A percentile compares a stretch with the other conserved stretches of the same genome.
phyloP scores from a whole-genome alignment of 169 alveolate species.

The Plasmodium relictum region DNA sequence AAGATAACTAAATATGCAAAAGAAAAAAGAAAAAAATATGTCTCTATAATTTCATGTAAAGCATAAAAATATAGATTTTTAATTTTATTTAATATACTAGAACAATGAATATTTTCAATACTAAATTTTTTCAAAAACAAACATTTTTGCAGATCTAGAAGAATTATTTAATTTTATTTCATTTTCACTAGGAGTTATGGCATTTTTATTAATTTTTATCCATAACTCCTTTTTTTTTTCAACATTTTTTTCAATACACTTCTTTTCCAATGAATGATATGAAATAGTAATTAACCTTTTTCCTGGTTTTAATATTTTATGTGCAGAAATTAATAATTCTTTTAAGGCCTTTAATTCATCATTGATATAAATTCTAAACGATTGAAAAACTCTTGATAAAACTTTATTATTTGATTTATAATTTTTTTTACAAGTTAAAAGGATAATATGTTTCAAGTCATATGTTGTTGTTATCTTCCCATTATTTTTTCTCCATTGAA shows the following conservation, averaged over 20 bases:
- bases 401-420: constrained; percentile 79
- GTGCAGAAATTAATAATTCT: constrained; percentile 76
- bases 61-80: not conserved
- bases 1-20: not conserved
- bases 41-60: not conserved
- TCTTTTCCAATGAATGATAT: constrained; percentile 86
- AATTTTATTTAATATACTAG: not conserved
- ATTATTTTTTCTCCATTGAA: constrained; percentile 72
- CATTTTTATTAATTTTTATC: constrained; percentile 23
- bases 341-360: constrained; percentile 82
- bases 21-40: no score
- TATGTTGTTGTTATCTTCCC: constrained; percentile 79
- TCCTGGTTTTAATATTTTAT: constrained; percentile 76
- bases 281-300: constrained; percentile 81
- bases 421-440: constrained; percentile 77
- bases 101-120: not conserved
- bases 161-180: constrained; percentile 68
- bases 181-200: constrained; percentile 46
- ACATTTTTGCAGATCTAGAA: constrained; percentile 76
- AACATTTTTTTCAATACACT: constrained; percentile 74
- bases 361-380: constrained; percentile 84
- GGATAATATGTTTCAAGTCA: constrained; percentile 78
- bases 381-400: constrained; percentile 84
- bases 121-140: constrained; percentile 48
- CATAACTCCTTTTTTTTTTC: constrained; percentile 20